phyloP scores from a whole-genome alignment of 176 grass and related monocot species.

The Bromus sterilis region DNA sequence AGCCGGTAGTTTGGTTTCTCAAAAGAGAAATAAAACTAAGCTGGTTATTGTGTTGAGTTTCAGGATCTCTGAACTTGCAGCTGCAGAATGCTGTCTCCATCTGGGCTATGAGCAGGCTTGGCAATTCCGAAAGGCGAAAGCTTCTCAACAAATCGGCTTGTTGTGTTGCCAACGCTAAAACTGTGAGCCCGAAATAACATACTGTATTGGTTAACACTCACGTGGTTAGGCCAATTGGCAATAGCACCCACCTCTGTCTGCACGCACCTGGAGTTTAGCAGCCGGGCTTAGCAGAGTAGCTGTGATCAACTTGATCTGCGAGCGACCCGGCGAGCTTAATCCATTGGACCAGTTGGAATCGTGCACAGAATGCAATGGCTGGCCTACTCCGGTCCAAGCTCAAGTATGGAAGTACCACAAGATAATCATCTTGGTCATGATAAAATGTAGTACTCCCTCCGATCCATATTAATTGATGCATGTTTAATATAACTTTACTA shows the following conservation, averaged over 20 bases:
- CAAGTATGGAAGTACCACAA: too few species aligned
- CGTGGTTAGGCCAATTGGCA: conserved; percentile 28
- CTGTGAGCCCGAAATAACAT: background rate
- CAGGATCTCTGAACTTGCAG: background rate
- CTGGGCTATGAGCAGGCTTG: background rate
- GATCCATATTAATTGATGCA: too few species aligned
- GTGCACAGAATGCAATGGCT: background rate
- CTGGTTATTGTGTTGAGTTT: background rate
- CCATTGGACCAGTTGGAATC: background rate
- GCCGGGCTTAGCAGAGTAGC: conserved; percentile 12
- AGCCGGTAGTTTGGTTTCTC: too few species aligned
- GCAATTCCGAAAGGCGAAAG: background rate
- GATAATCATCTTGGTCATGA: background rate
- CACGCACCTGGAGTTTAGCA: background rate
- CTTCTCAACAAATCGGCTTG: background rate
- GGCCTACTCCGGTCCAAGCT: conserved; percentile 12
- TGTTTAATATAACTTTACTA: too few species aligned
- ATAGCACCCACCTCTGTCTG: background rate
- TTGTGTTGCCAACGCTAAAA: background rate
- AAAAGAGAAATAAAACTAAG: too few species aligned
- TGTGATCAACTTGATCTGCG: conserved; percentile 1
- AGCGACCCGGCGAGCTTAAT: conserved; percentile 16
- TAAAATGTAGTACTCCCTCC: too few species aligned
- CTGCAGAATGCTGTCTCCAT: background rate
- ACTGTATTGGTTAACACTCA: background rate